Base-by-base conservation (phyloP, 768 basidiomycete species). In the Tylopilus vinaceipallidus region DNA sequence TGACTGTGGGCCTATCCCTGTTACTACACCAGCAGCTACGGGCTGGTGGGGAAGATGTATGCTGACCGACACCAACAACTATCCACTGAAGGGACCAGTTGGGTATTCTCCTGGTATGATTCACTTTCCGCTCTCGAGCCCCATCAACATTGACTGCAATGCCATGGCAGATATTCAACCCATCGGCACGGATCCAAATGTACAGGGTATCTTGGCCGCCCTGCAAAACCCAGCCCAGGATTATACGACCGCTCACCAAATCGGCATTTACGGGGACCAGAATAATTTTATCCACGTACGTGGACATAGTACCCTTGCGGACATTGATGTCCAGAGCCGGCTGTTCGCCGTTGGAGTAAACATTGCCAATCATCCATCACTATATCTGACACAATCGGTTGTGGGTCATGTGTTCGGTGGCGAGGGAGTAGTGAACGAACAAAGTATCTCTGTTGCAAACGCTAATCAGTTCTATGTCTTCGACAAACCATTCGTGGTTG, bases 1-100 rank as follows among this genome's bases (percentile, higher is more conserved):
- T 2, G 10, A 47, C 3, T 52, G 52, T 6, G 41, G 30, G 5
- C 30, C 46, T 12, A 43, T 53, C 4, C 46, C 52, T 8, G 5
- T 27, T 19, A 53, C 52, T 33, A 53, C 9, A 16, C 52, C 52
- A 12, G 42, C 42, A 23, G 46, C 46, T 11, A 53, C 52, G 2
- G 52, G 52, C 4, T 53, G 52, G 52, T 53, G 52, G 52, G 44
- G 43, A 36, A 20, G 52, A 34, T 19, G 33, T n/a, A 1, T 1
- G 3, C 5, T 20, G 24, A 14, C 3, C 13, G 46, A 48, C 42
- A 26, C 6, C 4, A 48, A 53, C 12, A 34, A 40, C 17, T 53
- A 49, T 38, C 47, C 52, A 20, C 42, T 17, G 3, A 7, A 35
- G 27, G 16, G 9, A 1, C n/a, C 45, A 3, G 27, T 8, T 11